Evolutionary conservation across 306 rosid species (phyloP).

Genomic region (Pyrus communis): DNA sequence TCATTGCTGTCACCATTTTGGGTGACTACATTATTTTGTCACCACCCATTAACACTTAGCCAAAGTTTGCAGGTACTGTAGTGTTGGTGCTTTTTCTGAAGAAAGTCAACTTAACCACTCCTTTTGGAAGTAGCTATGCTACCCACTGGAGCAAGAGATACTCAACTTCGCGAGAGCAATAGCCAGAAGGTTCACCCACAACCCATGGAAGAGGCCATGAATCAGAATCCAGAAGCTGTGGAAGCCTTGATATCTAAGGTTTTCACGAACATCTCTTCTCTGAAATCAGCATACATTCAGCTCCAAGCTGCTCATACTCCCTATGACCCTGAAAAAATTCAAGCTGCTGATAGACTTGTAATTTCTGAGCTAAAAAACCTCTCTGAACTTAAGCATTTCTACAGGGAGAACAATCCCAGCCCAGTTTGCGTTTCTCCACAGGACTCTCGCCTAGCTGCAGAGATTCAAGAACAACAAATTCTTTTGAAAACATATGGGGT

Average conservation of each 20-base stretch:
- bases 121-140: constrained; percentile 79
- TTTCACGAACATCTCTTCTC: constrained; percentile 75
- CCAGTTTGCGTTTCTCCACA: constrained; percentile 90
- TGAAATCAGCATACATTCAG: constrained; percentile 91
- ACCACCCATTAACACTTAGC: constrained; percentile 18
- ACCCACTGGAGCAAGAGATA: constrained; percentile 80
- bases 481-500: constrained; percentile 94
- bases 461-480: constrained; percentile 98
- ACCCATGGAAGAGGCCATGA: constrained; percentile 97
- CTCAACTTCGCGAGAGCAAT: constrained; percentile 89
- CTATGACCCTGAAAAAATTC: constrained; percentile 93
- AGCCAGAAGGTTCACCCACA: constrained; percentile 97
- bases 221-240: constrained; percentile 90
- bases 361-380: constrained; percentile 85
- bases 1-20: neutral
- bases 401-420: constrained; percentile 92
- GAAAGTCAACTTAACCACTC: constrained; percentile 35
- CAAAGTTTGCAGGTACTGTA: constrained; percentile 45
- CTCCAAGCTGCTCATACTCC: constrained; percentile 99
- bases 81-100: constrained; percentile 35
- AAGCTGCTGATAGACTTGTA: constrained; percentile 84
- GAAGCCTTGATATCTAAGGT: constrained; percentile 74
- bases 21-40: neutral
- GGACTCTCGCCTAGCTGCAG: constrained; percentile 97
- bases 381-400: constrained; percentile 94